phyloP scores from a whole-genome alignment of 2,329 filamentous ascomycete genomes.

The Albophoma yamanashiensis region DNA sequence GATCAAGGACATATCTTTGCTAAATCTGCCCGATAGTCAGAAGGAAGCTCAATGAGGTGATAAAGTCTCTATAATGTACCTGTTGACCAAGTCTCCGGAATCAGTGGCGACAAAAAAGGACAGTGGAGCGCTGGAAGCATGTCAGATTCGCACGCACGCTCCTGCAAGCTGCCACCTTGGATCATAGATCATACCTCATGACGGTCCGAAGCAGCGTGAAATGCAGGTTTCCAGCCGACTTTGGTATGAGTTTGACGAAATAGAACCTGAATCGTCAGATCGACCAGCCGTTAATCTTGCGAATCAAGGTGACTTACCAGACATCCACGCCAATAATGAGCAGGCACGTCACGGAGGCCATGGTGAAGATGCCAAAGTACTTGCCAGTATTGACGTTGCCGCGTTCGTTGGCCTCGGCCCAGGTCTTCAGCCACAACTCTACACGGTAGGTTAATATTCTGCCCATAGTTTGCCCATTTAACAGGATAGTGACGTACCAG shows the following conservation, averaged over 20 bases:
- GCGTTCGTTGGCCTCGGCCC: neutral
- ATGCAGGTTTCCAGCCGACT: neutral
- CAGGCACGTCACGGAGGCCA: neutral
- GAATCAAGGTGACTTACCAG: neutral
- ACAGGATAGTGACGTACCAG: neutral
- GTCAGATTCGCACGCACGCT: neutral
- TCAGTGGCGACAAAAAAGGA: constrained; percentile 1
- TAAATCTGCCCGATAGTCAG: neutral
- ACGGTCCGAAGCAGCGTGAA: neutral
- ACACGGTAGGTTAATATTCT: neutral
- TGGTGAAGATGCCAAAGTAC: constrained; percentile 1
- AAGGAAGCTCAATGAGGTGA: neutral
- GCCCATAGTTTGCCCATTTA: too few relatives aligned
- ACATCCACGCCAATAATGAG: neutral
- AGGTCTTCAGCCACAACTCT: neutral
- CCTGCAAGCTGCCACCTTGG: neutral
- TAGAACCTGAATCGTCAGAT: neutral
- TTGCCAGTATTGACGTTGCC: neutral
- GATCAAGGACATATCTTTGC: constrained; percentile 1
- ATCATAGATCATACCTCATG: neutral
- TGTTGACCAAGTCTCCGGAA: neutral
- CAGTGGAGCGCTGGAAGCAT: neutral
- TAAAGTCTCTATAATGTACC: neutral
- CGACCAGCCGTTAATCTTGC: neutral
- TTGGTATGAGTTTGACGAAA: neutral